Conservation (phyloP, 1,284 basidiomycete species). For the Xerocomus minutiporus region DNA sequence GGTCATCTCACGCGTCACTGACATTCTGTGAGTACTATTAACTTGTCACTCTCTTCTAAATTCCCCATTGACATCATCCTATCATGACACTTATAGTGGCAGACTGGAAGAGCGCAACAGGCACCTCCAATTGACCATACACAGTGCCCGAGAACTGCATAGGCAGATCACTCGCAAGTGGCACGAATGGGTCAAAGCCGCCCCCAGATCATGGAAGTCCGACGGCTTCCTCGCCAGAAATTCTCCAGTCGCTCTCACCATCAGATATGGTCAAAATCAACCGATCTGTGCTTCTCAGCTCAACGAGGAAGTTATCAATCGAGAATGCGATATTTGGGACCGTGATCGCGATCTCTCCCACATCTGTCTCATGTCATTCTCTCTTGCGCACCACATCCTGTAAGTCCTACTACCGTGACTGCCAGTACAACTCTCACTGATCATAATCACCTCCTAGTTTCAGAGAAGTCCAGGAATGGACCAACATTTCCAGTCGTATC, state of each 20-base stretch:
- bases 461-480: too few relatives aligned
- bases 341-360: not conserved
- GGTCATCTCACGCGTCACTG: not conserved
- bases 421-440: too few relatives aligned
- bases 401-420: not conserved
- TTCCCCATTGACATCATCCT: too few relatives aligned
- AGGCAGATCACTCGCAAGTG: too few relatives aligned
- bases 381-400: not conserved
- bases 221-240: constrained; percentile 1
- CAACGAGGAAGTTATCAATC: not conserved
- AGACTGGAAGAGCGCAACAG: not conserved
- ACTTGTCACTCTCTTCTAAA: too few relatives aligned
- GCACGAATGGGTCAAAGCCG: not conserved
- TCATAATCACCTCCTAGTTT: too few relatives aligned
- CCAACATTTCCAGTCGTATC: too few relatives aligned
- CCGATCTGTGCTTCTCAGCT: not conserved
- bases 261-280: constrained; percentile 11
- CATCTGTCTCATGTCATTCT: not conserved
- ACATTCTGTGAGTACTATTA: not conserved
- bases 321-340: not conserved
- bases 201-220: not conserved
- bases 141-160: not conserved
- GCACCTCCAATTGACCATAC: not conserved
- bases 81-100: too few relatives aligned
- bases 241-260: not conserved